Conservation (phyloP, 768 basidiomycete species). For the Amyloporia xantha region DNA sequence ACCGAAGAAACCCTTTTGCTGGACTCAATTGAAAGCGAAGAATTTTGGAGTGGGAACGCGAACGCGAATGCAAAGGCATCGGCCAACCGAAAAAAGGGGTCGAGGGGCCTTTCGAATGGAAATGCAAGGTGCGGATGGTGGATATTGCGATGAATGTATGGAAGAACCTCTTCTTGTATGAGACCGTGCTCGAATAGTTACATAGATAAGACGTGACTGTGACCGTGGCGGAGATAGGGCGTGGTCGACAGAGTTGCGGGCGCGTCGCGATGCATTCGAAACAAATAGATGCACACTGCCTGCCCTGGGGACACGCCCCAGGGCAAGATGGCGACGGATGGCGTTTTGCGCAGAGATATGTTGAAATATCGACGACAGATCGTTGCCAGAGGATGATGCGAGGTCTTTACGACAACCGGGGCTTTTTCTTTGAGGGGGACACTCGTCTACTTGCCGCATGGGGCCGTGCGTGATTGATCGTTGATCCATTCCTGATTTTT, state of each 20-base stretch:
- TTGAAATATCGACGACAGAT: conserved; percentile 5
- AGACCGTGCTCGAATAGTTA: conserved; percentile 7
- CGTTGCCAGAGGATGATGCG: conserved; percentile 4
- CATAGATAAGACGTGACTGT: conserved; percentile 11
- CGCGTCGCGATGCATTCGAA: conserved; percentile 2
- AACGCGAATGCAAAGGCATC: not conserved
- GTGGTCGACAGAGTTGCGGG: not conserved
- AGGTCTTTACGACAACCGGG: no score
- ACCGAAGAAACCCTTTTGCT: not conserved
- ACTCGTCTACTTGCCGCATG: conserved; percentile 1
- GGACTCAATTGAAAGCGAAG: not conserved
- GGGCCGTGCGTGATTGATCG: conserved; percentile 1
- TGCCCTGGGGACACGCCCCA: not conserved
- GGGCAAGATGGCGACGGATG: not conserved
- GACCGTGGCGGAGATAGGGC: conserved; percentile 2
- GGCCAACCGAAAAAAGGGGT: not conserved
- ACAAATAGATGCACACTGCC: conserved; percentile 2
- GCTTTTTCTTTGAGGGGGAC: no score
- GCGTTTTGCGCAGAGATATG: conserved; percentile 6
- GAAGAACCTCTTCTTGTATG: conserved; percentile 3
- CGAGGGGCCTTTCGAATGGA: not conserved
- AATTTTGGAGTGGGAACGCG: conserved; percentile 3
- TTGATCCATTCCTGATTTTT: conserved; percentile 14
- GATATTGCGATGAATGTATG: conserved; percentile 2
- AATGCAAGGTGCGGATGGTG: conserved; percentile 1